Percentiles rank a stretch among this genome's conserved stretches.
These are phyloP conservation scores for Saprolegnia parasitica DNA, from an alignment of 352 stramenopile genomes.

Conservation along the genomic window DNA sequence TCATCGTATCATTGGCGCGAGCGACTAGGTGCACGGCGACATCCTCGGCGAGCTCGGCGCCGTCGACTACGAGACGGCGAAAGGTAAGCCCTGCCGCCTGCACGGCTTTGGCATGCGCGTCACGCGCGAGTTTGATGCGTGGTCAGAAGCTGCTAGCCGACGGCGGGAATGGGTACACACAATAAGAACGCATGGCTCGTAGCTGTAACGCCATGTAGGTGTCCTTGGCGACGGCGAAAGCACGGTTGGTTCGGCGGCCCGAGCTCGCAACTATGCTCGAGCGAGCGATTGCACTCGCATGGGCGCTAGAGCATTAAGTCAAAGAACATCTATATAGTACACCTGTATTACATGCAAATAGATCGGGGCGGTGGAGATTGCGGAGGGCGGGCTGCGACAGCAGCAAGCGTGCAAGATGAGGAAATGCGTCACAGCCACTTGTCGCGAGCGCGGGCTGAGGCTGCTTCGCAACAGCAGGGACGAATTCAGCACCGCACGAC, in stretches of 20 bases:
- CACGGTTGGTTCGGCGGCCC: not conserved
- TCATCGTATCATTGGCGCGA: not conserved
- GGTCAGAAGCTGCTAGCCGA: slow-evolving; percentile 47
- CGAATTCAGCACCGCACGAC: too few relatives aligned
- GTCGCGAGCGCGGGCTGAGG: too few relatives aligned
- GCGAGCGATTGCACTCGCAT: too few relatives aligned
- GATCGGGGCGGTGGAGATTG: too few relatives aligned
- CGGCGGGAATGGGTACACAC: slow-evolving; percentile 44
- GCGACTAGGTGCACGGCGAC: slow-evolving; percentile 40
- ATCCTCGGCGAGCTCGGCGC: slow-evolving; percentile 40
- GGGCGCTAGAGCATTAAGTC: not conserved
- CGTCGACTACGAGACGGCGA: slow-evolving; percentile 47
- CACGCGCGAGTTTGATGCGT: slow-evolving; percentile 44
- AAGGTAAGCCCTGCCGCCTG: slow-evolving; percentile 47
- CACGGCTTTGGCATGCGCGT: slow-evolving; percentile 43
- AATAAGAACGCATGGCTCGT: not conserved
- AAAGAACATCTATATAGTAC: not conserved
- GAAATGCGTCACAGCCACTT: too few relatives aligned
- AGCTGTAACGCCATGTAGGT: not conserved
- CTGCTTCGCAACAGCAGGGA: too few relatives aligned
- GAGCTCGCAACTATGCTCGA: not conserved
- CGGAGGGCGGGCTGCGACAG: too few relatives aligned
- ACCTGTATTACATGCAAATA: too few relatives aligned
- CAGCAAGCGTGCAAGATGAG: too few relatives aligned
- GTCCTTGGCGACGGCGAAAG: not conserved